A percentile compares a stretch with the other conserved stretches of the same genome.
Evolutionary conservation across 352 stramenopile species (phyloP).

Genomic region (Phytophthora fragariaefolia): DNA sequence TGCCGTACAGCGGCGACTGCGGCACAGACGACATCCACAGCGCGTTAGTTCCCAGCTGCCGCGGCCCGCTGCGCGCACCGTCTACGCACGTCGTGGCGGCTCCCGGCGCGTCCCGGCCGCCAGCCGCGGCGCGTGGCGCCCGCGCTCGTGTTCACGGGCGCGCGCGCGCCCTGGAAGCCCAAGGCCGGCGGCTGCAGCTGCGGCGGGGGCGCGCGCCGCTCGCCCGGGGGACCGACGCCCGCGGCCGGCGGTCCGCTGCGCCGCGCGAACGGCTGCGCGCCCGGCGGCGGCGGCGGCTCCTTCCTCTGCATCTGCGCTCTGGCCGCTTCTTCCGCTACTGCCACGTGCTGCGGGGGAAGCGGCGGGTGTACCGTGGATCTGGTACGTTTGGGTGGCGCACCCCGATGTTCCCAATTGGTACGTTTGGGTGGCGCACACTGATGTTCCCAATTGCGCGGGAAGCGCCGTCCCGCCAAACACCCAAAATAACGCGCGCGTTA

Average conservation of each 20-base stretch:
- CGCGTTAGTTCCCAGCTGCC: no score
- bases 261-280: conserved; percentile 19
- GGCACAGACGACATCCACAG: background rate
- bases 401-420: background rate
- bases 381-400: background rate
- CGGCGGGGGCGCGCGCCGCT: conserved; percentile 20
- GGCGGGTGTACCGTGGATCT: background rate
- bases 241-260: conserved; percentile 7
- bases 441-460: background rate
- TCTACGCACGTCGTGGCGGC: conserved; percentile 42
- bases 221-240: no score
- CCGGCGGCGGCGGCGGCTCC: conserved; percentile 21
- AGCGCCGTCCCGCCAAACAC: conserved; percentile 5
- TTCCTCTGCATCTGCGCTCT: conserved; percentile 39
- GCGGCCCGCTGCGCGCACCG: background rate
- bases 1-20: conserved; percentile 48
- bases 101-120: conserved; percentile 33
- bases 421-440: background rate
- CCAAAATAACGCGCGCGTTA: background rate
- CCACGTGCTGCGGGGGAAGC: conserved; percentile 22
- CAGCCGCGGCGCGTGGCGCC: conserved; percentile 26
- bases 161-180: conserved; percentile 13
- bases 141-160: conserved; percentile 27
- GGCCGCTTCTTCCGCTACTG: conserved; percentile 9
- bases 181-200: conserved; percentile 27